Evolutionary conservation across 2,329 filamentous ascomycete genomes (phyloP).

Genomic region (Alternaria sp.): DNA sequence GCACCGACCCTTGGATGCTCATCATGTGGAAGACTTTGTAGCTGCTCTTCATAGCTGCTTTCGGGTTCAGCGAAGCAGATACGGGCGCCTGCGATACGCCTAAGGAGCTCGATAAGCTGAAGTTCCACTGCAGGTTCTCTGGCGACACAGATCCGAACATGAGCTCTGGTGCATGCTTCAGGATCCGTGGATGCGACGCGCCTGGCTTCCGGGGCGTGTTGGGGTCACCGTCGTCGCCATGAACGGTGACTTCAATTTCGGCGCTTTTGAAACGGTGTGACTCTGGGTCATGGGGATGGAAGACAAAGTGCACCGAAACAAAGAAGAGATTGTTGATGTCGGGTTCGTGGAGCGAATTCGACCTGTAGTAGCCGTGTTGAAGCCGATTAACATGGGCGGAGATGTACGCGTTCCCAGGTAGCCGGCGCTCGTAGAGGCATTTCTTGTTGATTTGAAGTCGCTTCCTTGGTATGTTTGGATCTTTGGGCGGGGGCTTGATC

Average conservation of each 20-base stretch:
- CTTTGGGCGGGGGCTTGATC: constrained; percentile 16
- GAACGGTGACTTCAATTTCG: constrained; percentile 51
- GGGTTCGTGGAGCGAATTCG: constrained; percentile 50
- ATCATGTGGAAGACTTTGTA: constrained; percentile 59
- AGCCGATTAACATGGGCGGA: constrained; percentile 59
- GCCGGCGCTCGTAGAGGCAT: constrained; percentile 57
- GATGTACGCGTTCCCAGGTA: constrained; percentile 57
- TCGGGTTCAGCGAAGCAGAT: constrained; percentile 51
- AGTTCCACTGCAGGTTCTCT: constrained; percentile 57
- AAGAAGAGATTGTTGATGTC: constrained; percentile 56
- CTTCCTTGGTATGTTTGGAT: constrained; percentile 34
- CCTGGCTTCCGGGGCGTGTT: constrained; percentile 10
- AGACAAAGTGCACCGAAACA: constrained; percentile 57
- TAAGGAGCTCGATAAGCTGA: constrained; percentile 54
- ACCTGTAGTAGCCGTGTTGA: constrained; percentile 57
- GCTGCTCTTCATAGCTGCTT: constrained; percentile 48
- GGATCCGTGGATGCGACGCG: constrained; percentile 49
- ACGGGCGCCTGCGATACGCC: constrained; percentile 55
- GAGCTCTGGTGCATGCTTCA: constrained; percentile 59
- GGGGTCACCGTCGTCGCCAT: constrained; percentile 24
- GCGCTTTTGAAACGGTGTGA: constrained; percentile 57
- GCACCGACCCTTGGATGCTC: constrained; percentile 56
- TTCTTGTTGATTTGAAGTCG: constrained; percentile 41
- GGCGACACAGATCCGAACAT: constrained; percentile 57
- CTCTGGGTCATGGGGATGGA: constrained; percentile 53